These are phyloP conservation scores for Bipolaris oryzae DNA, from an alignment of 2,329 filamentous ascomycete genomes.

Conservation along the genomic window DNA sequence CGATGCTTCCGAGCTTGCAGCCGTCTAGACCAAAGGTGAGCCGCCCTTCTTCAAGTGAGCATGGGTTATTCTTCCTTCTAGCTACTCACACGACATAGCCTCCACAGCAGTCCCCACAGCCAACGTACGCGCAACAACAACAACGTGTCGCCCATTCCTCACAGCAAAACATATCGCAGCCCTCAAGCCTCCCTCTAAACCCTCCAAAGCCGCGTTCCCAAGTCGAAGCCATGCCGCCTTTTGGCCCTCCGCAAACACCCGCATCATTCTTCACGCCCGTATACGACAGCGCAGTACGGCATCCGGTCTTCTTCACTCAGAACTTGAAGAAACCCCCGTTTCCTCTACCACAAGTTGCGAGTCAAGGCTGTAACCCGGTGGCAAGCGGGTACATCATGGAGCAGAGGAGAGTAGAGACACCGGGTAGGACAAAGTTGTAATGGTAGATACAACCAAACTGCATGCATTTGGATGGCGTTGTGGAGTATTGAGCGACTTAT, in stretches of 20 bases:
- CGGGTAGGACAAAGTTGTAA: conserved; percentile 40
- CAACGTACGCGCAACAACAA: conserved; percentile 35
- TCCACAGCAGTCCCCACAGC: conserved; percentile 27
- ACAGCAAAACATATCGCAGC: conserved; percentile 9
- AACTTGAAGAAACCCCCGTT: conserved; percentile 64
- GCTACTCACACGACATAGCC: conserved; percentile 24
- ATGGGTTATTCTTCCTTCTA: not conserved
- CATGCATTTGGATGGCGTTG: conserved; percentile 7
- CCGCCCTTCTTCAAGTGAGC: too few species aligned
- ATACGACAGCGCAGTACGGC: conserved; percentile 65
- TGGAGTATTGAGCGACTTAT: not conserved
- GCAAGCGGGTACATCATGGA: conserved; percentile 53
- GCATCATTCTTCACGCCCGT: conserved; percentile 26
- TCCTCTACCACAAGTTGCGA: conserved; percentile 44
- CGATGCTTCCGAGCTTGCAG: conserved; percentile 50
- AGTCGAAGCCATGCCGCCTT: conserved; percentile 57
- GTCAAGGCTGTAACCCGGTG: conserved; percentile 50
- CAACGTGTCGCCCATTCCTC: conserved; percentile 29
- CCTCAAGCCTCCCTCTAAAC: not conserved
- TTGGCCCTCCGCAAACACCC: conserved; percentile 23
- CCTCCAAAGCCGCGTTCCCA: conserved; percentile 48
- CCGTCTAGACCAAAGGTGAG: conserved; percentile 50
- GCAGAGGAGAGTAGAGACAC: conserved; percentile 24
- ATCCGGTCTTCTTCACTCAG: conserved; percentile 79
- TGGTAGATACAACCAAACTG: not conserved